phyloP scores from a whole-genome alignment of 176 grass and related monocot genomes.

The Hordeum marinum region DNA sequence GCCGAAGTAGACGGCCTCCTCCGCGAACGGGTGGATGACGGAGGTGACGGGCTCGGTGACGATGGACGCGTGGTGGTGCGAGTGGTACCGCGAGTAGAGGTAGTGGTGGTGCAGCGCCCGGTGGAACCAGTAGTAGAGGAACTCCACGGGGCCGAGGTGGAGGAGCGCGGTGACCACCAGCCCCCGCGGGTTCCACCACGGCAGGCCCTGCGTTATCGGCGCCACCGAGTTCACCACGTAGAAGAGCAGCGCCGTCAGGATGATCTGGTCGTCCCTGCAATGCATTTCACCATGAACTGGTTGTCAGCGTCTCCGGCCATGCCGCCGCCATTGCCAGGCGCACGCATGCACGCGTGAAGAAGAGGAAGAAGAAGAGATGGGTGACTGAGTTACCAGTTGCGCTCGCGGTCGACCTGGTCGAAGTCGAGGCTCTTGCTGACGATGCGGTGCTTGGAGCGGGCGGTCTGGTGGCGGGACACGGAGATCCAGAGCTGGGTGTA shows the following conservation, averaged over 20 bases:
- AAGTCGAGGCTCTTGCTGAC: constrained; percentile 84
- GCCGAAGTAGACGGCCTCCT: constrained; percentile 62
- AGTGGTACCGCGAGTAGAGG: constrained; percentile 66
- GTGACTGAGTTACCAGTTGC: constrained; percentile 62
- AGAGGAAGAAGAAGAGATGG: background rate
- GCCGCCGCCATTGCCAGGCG: background rate
- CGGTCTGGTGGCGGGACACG: constrained; percentile 77
- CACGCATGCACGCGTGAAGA: background rate
- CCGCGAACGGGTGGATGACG: constrained; percentile 87
- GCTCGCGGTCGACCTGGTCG: constrained; percentile 85
- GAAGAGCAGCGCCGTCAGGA: constrained; percentile 67
- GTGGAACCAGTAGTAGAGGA: constrained; percentile 84
- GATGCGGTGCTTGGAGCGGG: constrained; percentile 69
- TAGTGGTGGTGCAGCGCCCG: constrained; percentile 74
- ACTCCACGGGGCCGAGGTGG: constrained; percentile 57
- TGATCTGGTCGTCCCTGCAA: constrained; percentile 98
- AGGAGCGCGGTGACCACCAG: constrained; percentile 8
- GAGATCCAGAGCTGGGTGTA: constrained; percentile 89
- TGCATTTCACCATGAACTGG: too few species aligned
- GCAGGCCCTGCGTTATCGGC: constrained; percentile 5
- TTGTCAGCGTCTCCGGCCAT: too few species aligned
- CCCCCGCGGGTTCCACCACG: constrained; percentile 58
- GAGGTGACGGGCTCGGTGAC: constrained; percentile 79
- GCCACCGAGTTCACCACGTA: constrained; percentile 24
- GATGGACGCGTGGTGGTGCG: constrained; percentile 64